Percentiles rank a stretch among this genome's conserved stretches.
Evolutionary conservation across 2,329 filamentous ascomycete species (phyloP).

Genomic region (Raffaelea arxii): DNA sequence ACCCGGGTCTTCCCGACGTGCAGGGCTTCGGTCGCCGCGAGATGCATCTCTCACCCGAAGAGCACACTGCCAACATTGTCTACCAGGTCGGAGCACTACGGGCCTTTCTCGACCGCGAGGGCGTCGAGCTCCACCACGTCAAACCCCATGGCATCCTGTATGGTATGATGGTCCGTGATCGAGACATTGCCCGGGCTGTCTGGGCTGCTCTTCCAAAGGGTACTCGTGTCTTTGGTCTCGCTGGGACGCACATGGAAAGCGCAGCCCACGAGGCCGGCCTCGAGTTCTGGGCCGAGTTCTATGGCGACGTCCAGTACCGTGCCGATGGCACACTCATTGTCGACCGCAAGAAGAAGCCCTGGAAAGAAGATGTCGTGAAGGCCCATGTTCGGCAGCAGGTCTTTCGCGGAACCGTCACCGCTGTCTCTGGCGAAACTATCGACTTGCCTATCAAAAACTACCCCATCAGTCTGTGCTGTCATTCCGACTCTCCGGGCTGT

Average conservation of each 20-base stretch:
- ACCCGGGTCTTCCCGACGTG: constrained; percentile 24
- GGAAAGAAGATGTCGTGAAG: constrained; percentile 27
- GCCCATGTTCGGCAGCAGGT: constrained; percentile 31
- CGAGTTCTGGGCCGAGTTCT: constrained; percentile 18
- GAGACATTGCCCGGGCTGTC: constrained; percentile 16
- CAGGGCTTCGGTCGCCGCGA: constrained; percentile 2
- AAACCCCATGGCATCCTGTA: constrained; percentile 17
- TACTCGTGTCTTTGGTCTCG: constrained; percentile 17
- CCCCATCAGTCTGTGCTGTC: constrained; percentile 32
- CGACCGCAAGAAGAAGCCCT: constrained; percentile 46
- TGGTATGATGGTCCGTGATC: constrained; percentile 29
- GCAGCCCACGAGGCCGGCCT: constrained; percentile 15
- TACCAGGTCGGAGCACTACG: constrained; percentile 4
- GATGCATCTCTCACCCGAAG: not conserved
- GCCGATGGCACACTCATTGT: constrained; percentile 15
- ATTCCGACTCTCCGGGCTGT: constrained; percentile 35
- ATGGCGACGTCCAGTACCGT: constrained; percentile 18
- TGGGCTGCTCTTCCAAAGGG: constrained; percentile 16
- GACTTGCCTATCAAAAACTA: constrained; percentile 29
- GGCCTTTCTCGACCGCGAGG: not conserved
- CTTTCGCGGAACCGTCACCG: constrained; percentile 28
- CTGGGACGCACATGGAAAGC: constrained; percentile 17
- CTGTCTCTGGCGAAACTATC: constrained; percentile 28
- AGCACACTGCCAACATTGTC: not conserved
- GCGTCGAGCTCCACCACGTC: not conserved